phyloP scores from a whole-genome alignment of 768 basidiomycete species.

The Auricularia sp. region DNA sequence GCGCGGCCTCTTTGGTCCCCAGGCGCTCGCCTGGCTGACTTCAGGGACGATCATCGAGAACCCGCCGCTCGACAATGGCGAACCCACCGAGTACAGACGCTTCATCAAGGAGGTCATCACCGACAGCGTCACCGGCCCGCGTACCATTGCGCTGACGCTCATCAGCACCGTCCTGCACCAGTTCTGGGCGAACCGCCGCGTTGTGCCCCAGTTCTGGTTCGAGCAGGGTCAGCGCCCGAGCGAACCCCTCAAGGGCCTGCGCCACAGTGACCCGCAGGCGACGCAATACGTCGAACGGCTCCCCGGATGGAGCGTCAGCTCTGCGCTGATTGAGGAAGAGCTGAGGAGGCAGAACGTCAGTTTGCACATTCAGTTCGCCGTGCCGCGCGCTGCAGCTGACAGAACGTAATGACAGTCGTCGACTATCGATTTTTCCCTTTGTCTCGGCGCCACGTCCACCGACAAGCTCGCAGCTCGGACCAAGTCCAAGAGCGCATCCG shows the following conservation, averaged over 20 bases:
- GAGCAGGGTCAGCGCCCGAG: conserved; percentile 47
- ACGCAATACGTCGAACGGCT: conserved; percentile 82
- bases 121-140: conserved; percentile 86
- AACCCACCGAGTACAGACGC: conserved; percentile 86
- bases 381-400: background rate
- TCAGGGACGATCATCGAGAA: conserved; percentile 76
- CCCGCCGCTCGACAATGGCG: conserved; percentile 87
- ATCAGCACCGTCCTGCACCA: conserved; percentile 68
- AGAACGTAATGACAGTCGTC: conserved; percentile 53
- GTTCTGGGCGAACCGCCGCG: conserved; percentile 72
- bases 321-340: conserved; percentile 82
- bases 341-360: conserved; percentile 91
- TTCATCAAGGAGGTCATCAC: conserved; percentile 96
- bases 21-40: conserved; percentile 91
- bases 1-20: conserved; percentile 79
- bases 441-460: conserved; percentile 78
- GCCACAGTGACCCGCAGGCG: conserved; percentile 68
- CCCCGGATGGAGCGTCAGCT: conserved; percentile 80
- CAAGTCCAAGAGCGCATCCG: conserved; percentile 44
- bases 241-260: conserved; percentile 23
- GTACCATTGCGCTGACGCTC: conserved; percentile 83
- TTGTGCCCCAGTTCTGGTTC: conserved; percentile 70
- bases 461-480: conserved; percentile 78
- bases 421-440: conserved; percentile 92
- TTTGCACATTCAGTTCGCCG: background rate